phyloP scores from a whole-genome alignment of 2,329 filamentous ascomycete species.

The Scedosporium apiospermum region DNA sequence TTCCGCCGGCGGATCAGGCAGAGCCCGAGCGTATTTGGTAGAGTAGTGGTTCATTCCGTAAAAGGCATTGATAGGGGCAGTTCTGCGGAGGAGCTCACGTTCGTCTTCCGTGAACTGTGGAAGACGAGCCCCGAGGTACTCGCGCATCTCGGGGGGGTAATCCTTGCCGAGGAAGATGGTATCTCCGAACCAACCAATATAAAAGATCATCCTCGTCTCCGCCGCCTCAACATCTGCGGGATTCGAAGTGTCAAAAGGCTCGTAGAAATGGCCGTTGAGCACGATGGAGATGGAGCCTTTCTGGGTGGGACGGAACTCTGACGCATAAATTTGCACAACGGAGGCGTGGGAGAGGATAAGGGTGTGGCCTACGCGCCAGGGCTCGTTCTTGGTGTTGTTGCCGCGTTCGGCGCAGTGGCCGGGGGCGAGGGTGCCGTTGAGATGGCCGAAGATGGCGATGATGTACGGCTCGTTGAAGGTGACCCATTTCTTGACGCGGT shows the following conservation, averaged over 20 bases:
- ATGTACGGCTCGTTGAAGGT: constrained; percentile 17
- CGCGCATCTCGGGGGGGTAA: constrained; percentile 13
- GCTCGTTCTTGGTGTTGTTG: constrained; percentile 13
- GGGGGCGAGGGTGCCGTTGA: constrained; percentile 10
- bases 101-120: constrained; percentile 13
- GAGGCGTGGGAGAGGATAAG: constrained; percentile 13
- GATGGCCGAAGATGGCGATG: constrained; percentile 10
- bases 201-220: constrained; percentile 11
- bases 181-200: constrained; percentile 15
- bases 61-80: constrained; percentile 15
- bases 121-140: constrained; percentile 12
- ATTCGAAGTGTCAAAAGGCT: constrained; percentile 10
- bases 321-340: constrained; percentile 9
- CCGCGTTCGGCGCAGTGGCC: constrained; percentile 6
- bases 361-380: constrained; percentile 12
- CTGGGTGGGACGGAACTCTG: constrained; percentile 11
- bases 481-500: constrained; percentile 15
- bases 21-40: constrained; percentile 18
- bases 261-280: constrained; percentile 14
- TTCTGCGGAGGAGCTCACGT: constrained; percentile 4
- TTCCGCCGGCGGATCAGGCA: constrained; percentile 10
- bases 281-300: constrained; percentile 13
- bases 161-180: constrained; percentile 14
- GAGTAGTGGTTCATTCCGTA: constrained; percentile 28
- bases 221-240: constrained; percentile 10